Base-by-base conservation (phyloP, 306 rosid species). In the Prunus campanulata region DNA sequence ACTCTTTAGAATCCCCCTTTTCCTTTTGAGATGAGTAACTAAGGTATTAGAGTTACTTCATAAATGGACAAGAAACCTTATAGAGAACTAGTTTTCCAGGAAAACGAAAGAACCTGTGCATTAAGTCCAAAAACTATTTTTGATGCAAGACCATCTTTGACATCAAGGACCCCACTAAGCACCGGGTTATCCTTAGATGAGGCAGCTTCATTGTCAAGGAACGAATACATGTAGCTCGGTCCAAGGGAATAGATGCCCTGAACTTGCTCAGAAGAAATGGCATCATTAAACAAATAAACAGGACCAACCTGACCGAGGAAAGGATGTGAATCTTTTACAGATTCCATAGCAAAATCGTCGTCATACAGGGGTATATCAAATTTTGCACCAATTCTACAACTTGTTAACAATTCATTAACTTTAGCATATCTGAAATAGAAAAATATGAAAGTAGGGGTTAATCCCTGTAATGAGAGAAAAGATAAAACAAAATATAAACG, bases 221-320 rank as follows among this genome's bases (percentile, higher is more conserved):
- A 92, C 5, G 96, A 89, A 83, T 92, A 95, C 97, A 95, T 95
- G 86, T 95, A 95, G 80, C 96, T 95, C 50, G 97, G 98, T 82
- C 98, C 98, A n/a, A 95, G 91, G 24, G 93, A 87, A 81, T 86
- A 87, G 77, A 95, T 95, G 68, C 96, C 89, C 80, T 77, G 93
- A 62, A 95, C 93, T 89, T 92, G 98, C 87, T 95, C 98, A 54
- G 93, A 83, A 72, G 93, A 85, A 82, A 95, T 84, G 69, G 96
- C 91, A 71, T 95, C 98, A 55, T 83, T 95, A 72, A 90, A 90
- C 70, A 92, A 80, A 88, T 95, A 95, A 74, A 89, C 80, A 51
- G 98, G 98, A 59, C 98, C 98, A 78, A 95, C 81, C 88, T 95
- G 98, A 77, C 98, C 98, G 56, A 77, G 88, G 87, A 89, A 95